Conservation (phyloP, 2,329 filamentous ascomycete species). For the Xylaria sp. region DNA sequence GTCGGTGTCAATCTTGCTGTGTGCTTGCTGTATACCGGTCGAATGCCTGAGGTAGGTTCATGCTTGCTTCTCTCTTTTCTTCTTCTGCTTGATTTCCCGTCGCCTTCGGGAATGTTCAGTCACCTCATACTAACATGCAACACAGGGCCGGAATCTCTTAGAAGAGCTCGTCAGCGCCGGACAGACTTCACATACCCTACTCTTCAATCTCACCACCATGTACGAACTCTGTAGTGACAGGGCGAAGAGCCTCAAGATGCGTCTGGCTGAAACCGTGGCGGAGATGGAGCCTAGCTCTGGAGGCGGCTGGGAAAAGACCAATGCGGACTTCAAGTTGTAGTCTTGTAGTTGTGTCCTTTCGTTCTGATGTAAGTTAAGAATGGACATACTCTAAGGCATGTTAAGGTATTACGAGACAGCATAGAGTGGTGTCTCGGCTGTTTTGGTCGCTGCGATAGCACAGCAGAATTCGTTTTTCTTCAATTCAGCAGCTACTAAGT, state of each 20-base stretch:
- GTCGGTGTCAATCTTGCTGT: conserved; percentile 85
- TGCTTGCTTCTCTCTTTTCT: neutral
- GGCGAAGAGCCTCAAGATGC: conserved; percentile 74
- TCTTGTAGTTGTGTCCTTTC: neutral
- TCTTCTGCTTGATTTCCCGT: too few species aligned
- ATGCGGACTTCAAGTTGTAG: conserved; percentile 80
- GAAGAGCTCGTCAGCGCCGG: conserved; percentile 72
- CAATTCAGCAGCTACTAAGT: neutral
- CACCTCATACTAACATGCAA: conserved; percentile 6
- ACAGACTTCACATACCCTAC: conserved; percentile 77
- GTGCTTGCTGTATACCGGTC: conserved; percentile 82
- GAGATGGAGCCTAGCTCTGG: conserved; percentile 62
- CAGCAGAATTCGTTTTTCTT: neutral
- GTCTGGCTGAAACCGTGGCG: conserved; percentile 76
- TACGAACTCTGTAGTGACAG: conserved; percentile 91
- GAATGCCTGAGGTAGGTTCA: conserved; percentile 71
- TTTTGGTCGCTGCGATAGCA: neutral
- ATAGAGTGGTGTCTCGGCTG: neutral
- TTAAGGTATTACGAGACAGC: neutral
- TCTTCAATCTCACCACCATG: conserved; percentile 90
- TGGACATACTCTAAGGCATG: neutral
- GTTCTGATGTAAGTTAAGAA: neutral
- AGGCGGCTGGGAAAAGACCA: conserved; percentile 75
- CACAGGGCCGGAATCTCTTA: conserved; percentile 71
- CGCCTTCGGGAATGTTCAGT: neutral